Conservation (phyloP, 257 asterid species). For the Striga asiatica region DNA sequence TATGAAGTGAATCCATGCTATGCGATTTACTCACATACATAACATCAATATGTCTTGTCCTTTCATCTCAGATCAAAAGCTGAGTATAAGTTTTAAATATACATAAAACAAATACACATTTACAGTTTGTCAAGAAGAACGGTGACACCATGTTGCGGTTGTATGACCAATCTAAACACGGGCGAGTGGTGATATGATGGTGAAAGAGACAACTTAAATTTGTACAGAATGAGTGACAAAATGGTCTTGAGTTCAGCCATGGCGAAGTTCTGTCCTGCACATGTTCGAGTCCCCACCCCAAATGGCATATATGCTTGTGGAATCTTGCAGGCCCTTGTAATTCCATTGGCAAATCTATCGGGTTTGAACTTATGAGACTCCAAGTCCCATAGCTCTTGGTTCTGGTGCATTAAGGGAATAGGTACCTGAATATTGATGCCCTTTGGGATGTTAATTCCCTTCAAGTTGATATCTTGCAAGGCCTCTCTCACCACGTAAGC, state of each 20-base stretch:
- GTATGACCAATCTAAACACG: conserved; percentile 34
- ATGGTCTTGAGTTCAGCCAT: conserved; percentile 66
- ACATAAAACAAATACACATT: no score
- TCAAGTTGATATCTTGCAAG: conserved; percentile 37
- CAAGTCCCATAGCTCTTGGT: conserved; percentile 42
- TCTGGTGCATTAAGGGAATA: conserved; percentile 40
- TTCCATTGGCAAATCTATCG: conserved; percentile 51
- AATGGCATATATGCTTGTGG: conserved; percentile 72
- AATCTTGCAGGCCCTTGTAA: conserved; percentile 45
- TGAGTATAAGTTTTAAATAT: no score
- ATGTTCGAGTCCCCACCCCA: conserved; percentile 48
- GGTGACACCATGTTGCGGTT: conserved; percentile 47
- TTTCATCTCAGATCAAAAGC: no score
- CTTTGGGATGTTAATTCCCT: conserved; percentile 40
- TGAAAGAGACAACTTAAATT: conserved; percentile 45
- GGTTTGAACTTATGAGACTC: conserved; percentile 48
- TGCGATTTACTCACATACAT: no score
- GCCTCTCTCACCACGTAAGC: conserved; percentile 58
- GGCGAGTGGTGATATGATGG: conserved; percentile 51
- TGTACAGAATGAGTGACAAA: conserved; percentile 40
- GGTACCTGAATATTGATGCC: conserved; percentile 51
- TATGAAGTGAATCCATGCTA: no score
- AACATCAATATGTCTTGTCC: no score
- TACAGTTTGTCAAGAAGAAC: conserved; percentile 32
- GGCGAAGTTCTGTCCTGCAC: conserved; percentile 63